phyloP scores from a whole-genome alignment of 2,329 filamentous ascomycete species.

The Fusarium sp. region DNA sequence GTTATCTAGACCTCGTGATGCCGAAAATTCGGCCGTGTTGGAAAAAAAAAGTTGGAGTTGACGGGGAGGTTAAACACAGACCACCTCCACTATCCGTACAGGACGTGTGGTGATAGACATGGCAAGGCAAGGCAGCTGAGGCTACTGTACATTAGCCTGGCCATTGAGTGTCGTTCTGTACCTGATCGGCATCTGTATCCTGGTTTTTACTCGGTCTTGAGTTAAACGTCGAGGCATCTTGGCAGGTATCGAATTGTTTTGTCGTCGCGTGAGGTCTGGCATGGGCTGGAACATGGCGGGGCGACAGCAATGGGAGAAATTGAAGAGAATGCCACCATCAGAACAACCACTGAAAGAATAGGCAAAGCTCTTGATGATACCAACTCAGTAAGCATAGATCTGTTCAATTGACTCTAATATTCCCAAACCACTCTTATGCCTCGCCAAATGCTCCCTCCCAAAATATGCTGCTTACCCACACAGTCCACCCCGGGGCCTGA shows the following conservation, averaged over 20 bases:
- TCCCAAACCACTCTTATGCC: not conserved
- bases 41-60: not conserved
- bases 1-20: slow-evolving; percentile 4
- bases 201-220: slow-evolving; percentile 16
- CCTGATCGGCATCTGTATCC: slow-evolving; percentile 39
- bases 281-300: slow-evolving; percentile 11
- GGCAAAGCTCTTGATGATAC: not conserved
- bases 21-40: slow-evolving; percentile 13
- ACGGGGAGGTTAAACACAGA: slow-evolving; percentile 11
- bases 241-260: slow-evolving; percentile 29
- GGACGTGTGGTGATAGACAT: slow-evolving; percentile 18
- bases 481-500: slow-evolving; percentile 15
- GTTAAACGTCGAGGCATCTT: slow-evolving; percentile 25
- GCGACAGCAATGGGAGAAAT: not conserved
- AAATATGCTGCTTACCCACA: slow-evolving; percentile 10
- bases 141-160: slow-evolving; percentile 7
- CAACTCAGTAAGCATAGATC: not conserved
- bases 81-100: slow-evolving; percentile 15
- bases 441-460: slow-evolving; percentile 13
- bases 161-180: slow-evolving; percentile 40
- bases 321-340: not conserved
- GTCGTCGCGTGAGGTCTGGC: slow-evolving; percentile 27
- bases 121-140: slow-evolving; percentile 14
- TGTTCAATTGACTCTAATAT: not conserved
- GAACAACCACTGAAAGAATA: not conserved